Percentiles rank a stretch among this genome's conserved stretches.
Evolutionary conservation across 169 alveolate species (phyloP).

Genomic region (Eimeria praecox): DNA sequence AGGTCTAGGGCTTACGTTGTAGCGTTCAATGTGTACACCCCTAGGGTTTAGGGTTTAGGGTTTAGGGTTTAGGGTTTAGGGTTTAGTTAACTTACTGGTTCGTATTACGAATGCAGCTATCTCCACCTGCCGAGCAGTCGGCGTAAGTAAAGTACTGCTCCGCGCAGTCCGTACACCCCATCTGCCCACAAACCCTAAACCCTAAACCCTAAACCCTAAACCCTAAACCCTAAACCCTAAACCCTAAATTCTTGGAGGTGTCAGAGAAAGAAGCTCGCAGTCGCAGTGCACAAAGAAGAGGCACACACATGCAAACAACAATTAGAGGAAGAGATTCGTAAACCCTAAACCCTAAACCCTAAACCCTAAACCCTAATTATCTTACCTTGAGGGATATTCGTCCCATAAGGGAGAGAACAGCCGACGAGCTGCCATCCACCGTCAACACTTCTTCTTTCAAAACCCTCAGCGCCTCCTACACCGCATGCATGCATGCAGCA

Average conservation of each 20-base stretch:
- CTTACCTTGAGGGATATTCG: background rate
- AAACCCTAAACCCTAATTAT: slow-evolving; percentile 47
- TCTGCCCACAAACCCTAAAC: background rate
- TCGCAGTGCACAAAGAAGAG: background rate
- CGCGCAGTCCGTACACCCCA: background rate
- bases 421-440: background rate
- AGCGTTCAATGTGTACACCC: no score
- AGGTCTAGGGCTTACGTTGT: no score
- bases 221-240: slow-evolving; percentile 56
- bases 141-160: background rate
- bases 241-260: slow-evolving; percentile 22
- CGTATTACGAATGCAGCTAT: background rate
- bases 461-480: slow-evolving; percentile 9
- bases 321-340: background rate
- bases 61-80: background rate
- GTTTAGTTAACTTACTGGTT: background rate
- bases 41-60: background rate
- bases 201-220: slow-evolving; percentile 56
- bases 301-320: background rate
- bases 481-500: slow-evolving; percentile 40
- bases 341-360: slow-evolving; percentile 60
- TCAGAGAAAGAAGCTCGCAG: background rate
- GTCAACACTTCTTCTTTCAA: background rate
- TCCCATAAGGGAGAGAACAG: slow-evolving; percentile 6
- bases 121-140: background rate